Evolutionary conservation across 2,329 filamentous ascomycete genomes (phyloP).

Genomic region (Verticillium klebahnii): DNA sequence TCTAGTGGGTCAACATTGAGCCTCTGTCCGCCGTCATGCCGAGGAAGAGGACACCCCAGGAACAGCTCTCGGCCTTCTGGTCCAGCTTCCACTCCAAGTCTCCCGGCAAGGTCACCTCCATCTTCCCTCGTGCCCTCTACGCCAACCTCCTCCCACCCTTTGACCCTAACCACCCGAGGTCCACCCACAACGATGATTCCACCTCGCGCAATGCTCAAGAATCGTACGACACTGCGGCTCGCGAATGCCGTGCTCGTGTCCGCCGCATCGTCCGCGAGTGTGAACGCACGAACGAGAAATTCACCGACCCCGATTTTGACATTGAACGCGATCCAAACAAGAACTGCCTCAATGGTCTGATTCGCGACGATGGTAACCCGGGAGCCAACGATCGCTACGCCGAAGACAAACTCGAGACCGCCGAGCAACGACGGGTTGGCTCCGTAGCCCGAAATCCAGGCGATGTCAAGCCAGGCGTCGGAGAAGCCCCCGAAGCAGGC

Average conservation of each 20-base stretch:
- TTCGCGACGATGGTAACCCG: constrained; percentile 8
- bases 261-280: constrained; percentile 34
- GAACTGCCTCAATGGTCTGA: constrained; percentile 31
- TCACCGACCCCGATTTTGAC: constrained; percentile 39
- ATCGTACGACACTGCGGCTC: constrained; percentile 35
- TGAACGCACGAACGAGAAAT: constrained; percentile 39
- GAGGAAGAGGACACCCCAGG: constrained; percentile 29
- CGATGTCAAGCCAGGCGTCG: background rate
- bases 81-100: constrained; percentile 33
- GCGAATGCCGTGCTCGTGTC: constrained; percentile 34
- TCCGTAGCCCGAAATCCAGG: background rate
- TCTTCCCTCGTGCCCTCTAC: constrained; percentile 37
- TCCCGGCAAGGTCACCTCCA: constrained; percentile 38
- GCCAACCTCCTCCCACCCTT: constrained; percentile 22
- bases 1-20: background rate
- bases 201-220: constrained; percentile 42
- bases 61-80: constrained; percentile 36
- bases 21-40: background rate
- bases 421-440: background rate
- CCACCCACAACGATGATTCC: constrained; percentile 16
- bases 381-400: background rate
- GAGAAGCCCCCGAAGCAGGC: background rate
- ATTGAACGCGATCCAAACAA: constrained; percentile 30
- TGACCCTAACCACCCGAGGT: constrained; percentile 24
- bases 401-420: background rate